Evolutionary conservation across 208 protist species (phyloP).

Genomic region (Acanthamoeba royreba): DNA sequence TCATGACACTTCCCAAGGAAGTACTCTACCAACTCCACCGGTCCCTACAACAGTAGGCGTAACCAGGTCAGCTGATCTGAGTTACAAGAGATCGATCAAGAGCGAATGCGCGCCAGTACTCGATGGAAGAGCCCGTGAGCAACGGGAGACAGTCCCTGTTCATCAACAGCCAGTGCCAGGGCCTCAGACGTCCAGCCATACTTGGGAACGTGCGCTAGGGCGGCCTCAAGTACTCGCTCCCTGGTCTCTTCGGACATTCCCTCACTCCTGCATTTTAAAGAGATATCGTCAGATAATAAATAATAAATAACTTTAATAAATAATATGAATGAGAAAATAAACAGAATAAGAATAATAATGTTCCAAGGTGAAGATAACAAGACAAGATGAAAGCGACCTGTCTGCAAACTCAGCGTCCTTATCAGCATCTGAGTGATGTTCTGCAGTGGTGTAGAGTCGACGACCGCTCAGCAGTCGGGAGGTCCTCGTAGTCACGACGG

Average conservation of each 20-base stretch:
- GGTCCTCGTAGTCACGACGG: no score
- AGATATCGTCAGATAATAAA: background rate
- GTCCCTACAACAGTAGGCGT: no score
- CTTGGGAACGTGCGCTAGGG: background rate
- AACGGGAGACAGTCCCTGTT: background rate
- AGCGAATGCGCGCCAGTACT: background rate
- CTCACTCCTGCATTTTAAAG: background rate
- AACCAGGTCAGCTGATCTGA: background rate
- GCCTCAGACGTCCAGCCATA: constrained; percentile 7
- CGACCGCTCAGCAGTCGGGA: no score
- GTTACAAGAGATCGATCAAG: background rate
- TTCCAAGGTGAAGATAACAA: no score
- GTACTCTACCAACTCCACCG: background rate
- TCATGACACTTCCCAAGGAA: background rate
- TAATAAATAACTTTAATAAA: background rate
- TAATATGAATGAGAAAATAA: background rate
- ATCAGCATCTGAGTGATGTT: background rate
- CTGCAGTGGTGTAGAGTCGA: background rate
- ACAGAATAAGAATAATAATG: no score
- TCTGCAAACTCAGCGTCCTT: background rate
- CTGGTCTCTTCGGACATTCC: background rate
- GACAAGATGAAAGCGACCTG: background rate
- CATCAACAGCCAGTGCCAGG: background rate
- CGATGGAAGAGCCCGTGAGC: constrained; percentile 30
- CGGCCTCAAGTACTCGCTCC: background rate